Evolutionary conservation across 2,329 filamentous ascomycete genomes (phyloP), one percentile per base, ranked within the genome.

Genomic region (Coniochaeta sp.): DNA sequence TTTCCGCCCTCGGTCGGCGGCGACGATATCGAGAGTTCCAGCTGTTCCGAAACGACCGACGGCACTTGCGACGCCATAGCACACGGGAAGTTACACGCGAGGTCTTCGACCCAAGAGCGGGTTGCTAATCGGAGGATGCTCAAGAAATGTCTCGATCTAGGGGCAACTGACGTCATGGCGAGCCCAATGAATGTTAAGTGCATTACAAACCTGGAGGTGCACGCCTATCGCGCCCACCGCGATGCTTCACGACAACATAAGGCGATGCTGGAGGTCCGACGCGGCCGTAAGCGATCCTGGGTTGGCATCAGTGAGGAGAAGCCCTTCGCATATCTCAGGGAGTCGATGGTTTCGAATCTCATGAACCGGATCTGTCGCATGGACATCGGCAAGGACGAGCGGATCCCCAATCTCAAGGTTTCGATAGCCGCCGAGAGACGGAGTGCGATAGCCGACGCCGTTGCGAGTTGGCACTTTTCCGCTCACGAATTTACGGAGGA

Each of bases 401-500:
- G 82, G 76, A 75, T 88, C 77, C 74, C 81, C 73, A 77, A 82
- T 69, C 84, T 89, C 67, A 80, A 90, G 66, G 81, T 96, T 63
- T 81, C 84, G 55, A 81, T 97, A 19, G 79, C 85, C 12, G 75
- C 83, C 9, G 82, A 89, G 61, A 85, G 89, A 38, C 85, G 86
- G 67, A 77, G 79, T 42, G 76, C 83, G 52, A 85, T 98, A 60
- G 86, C 86, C 61, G 73, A 82, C 9, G 87, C 87, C 19, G 80
- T 97, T 40, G 89, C 88, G 22, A 82, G 82, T 56, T 98, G 95
- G 93, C 80, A 86, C 59, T 99, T 98, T 69, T 93, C 89, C 50
- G 93, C 93, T 3, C 93, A 97, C 69, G 86, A 91, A 19, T 96
- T 93, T 67, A 86, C 85, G 34, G 92, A 98, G 67, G 93, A 98